Evolutionary conservation across 2,329 filamentous ascomycete species (phyloP).

Genomic region (Pseudogymnoascus sp.): DNA sequence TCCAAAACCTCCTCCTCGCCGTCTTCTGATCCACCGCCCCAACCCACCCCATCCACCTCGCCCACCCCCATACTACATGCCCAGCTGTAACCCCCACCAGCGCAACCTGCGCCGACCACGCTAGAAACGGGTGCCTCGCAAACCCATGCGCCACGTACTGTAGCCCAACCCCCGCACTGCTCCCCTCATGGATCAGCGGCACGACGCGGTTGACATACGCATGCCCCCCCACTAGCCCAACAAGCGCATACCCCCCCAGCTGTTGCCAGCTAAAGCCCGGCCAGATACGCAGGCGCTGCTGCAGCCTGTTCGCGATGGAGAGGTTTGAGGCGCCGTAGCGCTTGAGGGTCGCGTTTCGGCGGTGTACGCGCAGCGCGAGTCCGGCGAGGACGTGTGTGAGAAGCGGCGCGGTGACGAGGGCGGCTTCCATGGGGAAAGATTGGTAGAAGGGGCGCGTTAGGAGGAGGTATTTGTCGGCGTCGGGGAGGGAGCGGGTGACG

Average conservation of each 20-base stretch:
- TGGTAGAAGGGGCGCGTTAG: constrained; percentile 91
- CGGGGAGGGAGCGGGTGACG: constrained; percentile 59
- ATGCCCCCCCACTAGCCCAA: constrained; percentile 60
- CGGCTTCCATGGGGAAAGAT: constrained; percentile 67
- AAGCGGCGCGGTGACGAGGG: constrained; percentile 69
- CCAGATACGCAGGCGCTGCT: constrained; percentile 33
- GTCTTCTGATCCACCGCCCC: constrained; percentile 40
- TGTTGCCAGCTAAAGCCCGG: constrained; percentile 63
- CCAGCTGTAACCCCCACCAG: constrained; percentile 60
- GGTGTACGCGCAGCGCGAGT: constrained; percentile 64
- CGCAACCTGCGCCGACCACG: constrained; percentile 60
- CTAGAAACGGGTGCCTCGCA: constrained; percentile 55
- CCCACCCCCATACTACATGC: constrained; percentile 77
- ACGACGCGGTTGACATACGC: constrained; percentile 66
- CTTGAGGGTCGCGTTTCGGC: constrained; percentile 59
- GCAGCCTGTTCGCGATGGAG: constrained; percentile 35
- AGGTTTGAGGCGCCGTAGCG: constrained; percentile 65
- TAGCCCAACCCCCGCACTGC: constrained; percentile 76
- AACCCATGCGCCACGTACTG: constrained; percentile 82
- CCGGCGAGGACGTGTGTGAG: constrained; percentile 69
- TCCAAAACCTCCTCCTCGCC: constrained; percentile 59
- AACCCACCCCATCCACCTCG: constrained; percentile 64
- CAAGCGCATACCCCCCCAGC: constrained; percentile 61
- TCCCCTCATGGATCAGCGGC: constrained; percentile 69
- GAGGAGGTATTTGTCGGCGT: constrained; percentile 77